A percentile compares a stretch with the other conserved stretches of the same genome.
Evolutionary conservation across 352 stramenopile species (phyloP).

Genomic region (Pythium brachiatum): DNA sequence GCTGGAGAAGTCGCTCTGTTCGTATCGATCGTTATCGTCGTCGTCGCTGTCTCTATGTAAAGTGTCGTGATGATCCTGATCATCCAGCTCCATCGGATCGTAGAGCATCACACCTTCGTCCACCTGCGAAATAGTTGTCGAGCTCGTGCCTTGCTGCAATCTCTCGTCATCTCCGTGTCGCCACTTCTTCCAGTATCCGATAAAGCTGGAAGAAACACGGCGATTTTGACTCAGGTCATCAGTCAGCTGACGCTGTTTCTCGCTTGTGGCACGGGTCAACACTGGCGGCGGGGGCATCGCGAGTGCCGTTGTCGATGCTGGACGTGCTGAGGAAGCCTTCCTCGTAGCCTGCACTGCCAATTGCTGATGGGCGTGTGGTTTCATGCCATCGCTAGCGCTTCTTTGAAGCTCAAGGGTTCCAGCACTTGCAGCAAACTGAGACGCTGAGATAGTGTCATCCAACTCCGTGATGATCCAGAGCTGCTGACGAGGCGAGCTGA

Average conservation of each 20-base stretch:
- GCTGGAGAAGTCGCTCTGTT: neutral
- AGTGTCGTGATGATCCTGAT: neutral
- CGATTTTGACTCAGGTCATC: neutral
- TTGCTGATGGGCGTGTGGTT: neutral
- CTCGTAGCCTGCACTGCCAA: neutral
- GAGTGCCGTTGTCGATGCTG: conserved; percentile 2
- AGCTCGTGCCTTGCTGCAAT: neutral
- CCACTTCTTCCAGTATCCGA: conserved; percentile 19
- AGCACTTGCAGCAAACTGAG: neutral
- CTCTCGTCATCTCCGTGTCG: conserved; percentile 2
- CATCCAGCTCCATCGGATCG: conserved; percentile 14
- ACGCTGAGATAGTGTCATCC: conserved; percentile 32
- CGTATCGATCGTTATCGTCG: neutral
- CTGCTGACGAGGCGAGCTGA: neutral
- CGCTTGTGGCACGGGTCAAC: conserved; percentile 6
- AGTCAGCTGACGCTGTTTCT: neutral
- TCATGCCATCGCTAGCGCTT: neutral
- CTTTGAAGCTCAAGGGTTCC: neutral
- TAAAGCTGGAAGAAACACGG: conserved; percentile 8
- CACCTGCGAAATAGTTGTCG: conserved; percentile 10
- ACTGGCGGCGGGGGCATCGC: neutral
- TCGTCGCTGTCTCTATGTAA: neutral
- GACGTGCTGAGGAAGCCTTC: neutral
- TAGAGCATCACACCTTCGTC: conserved; percentile 23
- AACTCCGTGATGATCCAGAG: conserved; percentile 58